These are phyloP conservation scores for Physaria fendleri DNA, from an alignment of 345 rosid species.

Conservation along the genomic window DNA sequence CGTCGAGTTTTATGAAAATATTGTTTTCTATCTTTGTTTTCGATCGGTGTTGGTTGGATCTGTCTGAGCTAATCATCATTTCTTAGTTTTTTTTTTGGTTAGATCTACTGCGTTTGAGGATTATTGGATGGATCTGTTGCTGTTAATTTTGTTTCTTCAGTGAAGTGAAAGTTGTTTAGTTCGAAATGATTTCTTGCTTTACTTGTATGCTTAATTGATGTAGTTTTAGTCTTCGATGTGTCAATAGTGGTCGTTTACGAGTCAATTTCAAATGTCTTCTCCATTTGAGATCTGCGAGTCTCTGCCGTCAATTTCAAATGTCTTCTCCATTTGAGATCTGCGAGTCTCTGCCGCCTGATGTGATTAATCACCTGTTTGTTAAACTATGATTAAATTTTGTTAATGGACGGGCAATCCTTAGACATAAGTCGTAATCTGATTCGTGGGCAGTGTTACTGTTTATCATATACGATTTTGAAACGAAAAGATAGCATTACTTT, in stretches of 20 bases:
- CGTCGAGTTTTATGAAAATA: neutral
- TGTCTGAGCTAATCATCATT: slow-evolving; percentile 12
- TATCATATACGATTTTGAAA: neutral
- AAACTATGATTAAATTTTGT: neutral
- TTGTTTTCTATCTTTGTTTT: neutral
- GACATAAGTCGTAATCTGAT: neutral
- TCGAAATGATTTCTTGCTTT: neutral
- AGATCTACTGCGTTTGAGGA: slow-evolving; percentile 17
- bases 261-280: neutral
- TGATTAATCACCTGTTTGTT: neutral
- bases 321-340: slow-evolving; percentile 9
- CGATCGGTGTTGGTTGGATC: neutral
- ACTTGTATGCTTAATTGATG: neutral
- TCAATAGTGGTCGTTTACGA: neutral
- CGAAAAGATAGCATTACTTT: neutral
- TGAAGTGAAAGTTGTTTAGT: neutral
- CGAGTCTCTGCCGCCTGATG: neutral
- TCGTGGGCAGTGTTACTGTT: neutral
- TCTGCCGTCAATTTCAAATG: slow-evolving; percentile 2
- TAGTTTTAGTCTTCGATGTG: slow-evolving; percentile 21
- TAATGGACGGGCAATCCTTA: neutral
- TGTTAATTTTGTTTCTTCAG: neutral
- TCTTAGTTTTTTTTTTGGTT: neutral
- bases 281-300: slow-evolving; percentile 11
- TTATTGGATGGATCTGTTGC: neutral